Base-by-base conservation (phyloP, 2,329 filamentous ascomycete species). In the Aureobasidium sp. region DNA sequence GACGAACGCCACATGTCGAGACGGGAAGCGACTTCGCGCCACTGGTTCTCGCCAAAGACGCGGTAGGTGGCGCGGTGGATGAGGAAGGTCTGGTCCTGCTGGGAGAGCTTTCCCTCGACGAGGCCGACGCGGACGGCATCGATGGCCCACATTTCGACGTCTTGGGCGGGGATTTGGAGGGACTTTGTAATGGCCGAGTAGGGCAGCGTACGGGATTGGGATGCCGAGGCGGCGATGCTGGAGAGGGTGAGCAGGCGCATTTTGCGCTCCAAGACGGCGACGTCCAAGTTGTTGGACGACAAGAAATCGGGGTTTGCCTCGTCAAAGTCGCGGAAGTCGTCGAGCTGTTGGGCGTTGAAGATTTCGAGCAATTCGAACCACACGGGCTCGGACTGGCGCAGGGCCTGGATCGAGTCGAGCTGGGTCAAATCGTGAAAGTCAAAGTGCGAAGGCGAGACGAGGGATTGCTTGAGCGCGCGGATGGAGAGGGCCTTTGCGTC, bases 101-200 rank as follows among this genome's bases (percentile, higher is more conserved):
- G 93, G 55, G 87, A 93, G 62, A 98, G 83, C 74, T 95, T 95
- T 68, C 93, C 93, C 76, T 98, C 93, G 49, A 98, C 88, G 32
- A 98, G 83, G 29, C 90, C 90, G 42, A 90, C 89, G 61, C 93
- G 88, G 73, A 98, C 96, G 62, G 94, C 90, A 70, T 98, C 93
- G 65, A 98, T 98, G 61, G 94, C 89, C 93, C 93, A 98, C 79
- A 91, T 86, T 79, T 98, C 93, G 37, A 97, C 89, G 59, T 97
- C 89, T 59, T 87, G 84, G 41, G 74, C 67, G 40, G 88, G 83
- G 53, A 98, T 84, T 71, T 93, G 86, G 41, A 98, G 82, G 5
- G 89, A 86, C 67, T 85, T 85, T 60, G 86, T 81, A 66, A 98
- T 96, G 65, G 81, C 81, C 60, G 79, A 78, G 74, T 98, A 98